Evolutionary conservation across 1,139 yeast genomes (phyloP).

Genomic region (Zygoascus meyerae): DNA sequence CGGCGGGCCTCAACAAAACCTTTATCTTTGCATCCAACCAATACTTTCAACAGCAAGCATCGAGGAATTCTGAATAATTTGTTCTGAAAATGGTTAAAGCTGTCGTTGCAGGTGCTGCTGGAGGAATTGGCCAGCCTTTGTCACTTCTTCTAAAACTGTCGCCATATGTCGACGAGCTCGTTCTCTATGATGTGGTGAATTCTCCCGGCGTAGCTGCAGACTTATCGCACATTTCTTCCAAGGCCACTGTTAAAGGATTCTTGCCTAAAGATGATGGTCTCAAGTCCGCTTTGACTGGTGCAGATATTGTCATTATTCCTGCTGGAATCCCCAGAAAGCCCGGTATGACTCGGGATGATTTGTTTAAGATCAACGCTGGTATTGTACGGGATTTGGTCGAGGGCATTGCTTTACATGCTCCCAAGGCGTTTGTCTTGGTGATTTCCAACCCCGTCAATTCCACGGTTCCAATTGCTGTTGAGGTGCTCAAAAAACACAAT

Average conservation of each 20-base stretch:
- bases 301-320: constrained; percentile 81
- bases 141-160: constrained; percentile 74
- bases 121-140: constrained; percentile 84
- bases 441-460: constrained; percentile 97
- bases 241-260: constrained; percentile 62
- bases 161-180: constrained; percentile 52
- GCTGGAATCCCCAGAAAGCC: constrained; percentile 98
- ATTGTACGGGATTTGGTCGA: constrained; percentile 80
- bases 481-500: constrained; percentile 69
- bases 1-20: neutral
- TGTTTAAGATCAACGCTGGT: constrained; percentile 88
- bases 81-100: constrained; percentile 25
- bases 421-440: constrained; percentile 68
- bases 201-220: constrained; percentile 94
- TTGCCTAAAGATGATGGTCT: constrained; percentile 57
- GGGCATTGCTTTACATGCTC: constrained; percentile 68
- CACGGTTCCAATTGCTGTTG: constrained; percentile 88
- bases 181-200: constrained; percentile 83
- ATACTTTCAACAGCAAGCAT: no score
- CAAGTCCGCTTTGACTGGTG: constrained; percentile 54
- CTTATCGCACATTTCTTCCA: constrained; percentile 82
- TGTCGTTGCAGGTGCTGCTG: constrained; percentile 40
- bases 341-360: constrained; percentile 96
- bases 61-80: neutral
- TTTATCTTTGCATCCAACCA: constrained; percentile 1